Percentiles rank a stretch among this genome's conserved stretches.
Evolutionary conservation across 208 protist genomes (phyloP).

Genomic region (Leishmania gerbilli): DNA sequence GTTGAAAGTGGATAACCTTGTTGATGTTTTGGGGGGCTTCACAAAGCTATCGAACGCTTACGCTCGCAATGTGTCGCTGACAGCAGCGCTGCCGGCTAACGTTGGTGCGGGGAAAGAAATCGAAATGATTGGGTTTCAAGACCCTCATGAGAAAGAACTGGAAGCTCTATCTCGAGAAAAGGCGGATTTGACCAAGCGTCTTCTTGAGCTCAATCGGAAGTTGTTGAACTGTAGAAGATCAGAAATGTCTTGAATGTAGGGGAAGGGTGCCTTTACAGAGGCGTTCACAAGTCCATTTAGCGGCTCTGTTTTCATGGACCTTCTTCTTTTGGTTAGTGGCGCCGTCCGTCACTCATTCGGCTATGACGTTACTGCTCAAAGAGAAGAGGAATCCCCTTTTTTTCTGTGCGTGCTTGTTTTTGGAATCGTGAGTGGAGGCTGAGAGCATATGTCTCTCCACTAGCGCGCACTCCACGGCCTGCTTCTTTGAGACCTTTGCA

Average conservation of each 20-base stretch:
- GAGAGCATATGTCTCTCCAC: background rate
- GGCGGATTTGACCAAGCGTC: slow-evolving; percentile 13
- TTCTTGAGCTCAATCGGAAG: slow-evolving; percentile 9
- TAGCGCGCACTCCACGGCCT: background rate
- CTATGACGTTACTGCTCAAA: background rate
- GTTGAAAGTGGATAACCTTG: slow-evolving; percentile 63
- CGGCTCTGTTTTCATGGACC: background rate
- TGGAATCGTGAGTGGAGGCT: background rate
- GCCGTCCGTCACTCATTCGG: background rate
- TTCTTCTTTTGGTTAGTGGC: background rate
- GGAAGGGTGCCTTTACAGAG: background rate
- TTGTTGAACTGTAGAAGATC: background rate
- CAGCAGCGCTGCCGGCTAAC: no score
- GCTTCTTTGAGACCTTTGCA: background rate
- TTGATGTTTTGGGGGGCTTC: slow-evolving; percentile 60
- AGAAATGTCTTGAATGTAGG: background rate
- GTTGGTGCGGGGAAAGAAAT: background rate
- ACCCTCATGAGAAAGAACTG: background rate
- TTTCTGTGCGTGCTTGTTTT: background rate
- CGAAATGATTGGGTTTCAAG: background rate
- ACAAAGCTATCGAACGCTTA: slow-evolving; percentile 45
- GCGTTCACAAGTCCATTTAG: background rate
- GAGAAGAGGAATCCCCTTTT: background rate
- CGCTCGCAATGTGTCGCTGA: slow-evolving; percentile 11
- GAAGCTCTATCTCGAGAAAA: slow-evolving; percentile 10